Conservation (phyloP, 2,329 filamentous ascomycete genomes). For the Tolypocladium amazonense region DNA sequence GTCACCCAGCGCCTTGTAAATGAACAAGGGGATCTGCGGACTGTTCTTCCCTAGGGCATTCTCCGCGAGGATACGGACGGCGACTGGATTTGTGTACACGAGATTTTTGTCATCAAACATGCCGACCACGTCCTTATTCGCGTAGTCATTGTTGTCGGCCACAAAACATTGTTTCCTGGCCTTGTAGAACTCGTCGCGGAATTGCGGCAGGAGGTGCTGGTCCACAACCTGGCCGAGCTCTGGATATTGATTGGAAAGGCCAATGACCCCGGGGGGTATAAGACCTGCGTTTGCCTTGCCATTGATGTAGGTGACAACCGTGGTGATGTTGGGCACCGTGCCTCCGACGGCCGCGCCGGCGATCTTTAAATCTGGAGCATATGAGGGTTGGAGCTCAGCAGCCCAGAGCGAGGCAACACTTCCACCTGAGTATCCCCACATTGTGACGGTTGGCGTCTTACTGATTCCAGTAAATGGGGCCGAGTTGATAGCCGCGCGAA, state of each 20-base stretch:
- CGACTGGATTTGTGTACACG: slow-evolving; percentile 8
- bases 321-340: slow-evolving; percentile 6
- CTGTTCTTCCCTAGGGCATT: slow-evolving; percentile 21
- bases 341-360: slow-evolving; percentile 13
- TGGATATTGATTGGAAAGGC: slow-evolving; percentile 9
- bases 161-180: not conserved
- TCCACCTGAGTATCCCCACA: slow-evolving; percentile 30
- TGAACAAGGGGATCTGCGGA: slow-evolving; percentile 35
- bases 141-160: not conserved
- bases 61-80: slow-evolving; percentile 14
- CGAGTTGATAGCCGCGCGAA: slow-evolving; percentile 26
- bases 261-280: slow-evolving; percentile 10
- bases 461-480: slow-evolving; percentile 16
- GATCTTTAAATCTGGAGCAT: slow-evolving; percentile 15
- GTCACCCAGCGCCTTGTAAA: slow-evolving; percentile 31
- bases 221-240: slow-evolving; percentile 5
- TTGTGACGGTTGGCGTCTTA: slow-evolving; percentile 19
- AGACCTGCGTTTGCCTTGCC: slow-evolving; percentile 7
- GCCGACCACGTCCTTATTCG: slow-evolving; percentile 20
- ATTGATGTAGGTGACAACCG: slow-evolving; percentile 7
- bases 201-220: slow-evolving; percentile 3
- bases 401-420: slow-evolving; percentile 3
- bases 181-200: not conserved
- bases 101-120: slow-evolving; percentile 27
- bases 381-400: slow-evolving; percentile 3